Base-by-base conservation (phyloP, 2,329 filamentous ascomycete genomes). In the Aspergillus neotritici region DNA sequence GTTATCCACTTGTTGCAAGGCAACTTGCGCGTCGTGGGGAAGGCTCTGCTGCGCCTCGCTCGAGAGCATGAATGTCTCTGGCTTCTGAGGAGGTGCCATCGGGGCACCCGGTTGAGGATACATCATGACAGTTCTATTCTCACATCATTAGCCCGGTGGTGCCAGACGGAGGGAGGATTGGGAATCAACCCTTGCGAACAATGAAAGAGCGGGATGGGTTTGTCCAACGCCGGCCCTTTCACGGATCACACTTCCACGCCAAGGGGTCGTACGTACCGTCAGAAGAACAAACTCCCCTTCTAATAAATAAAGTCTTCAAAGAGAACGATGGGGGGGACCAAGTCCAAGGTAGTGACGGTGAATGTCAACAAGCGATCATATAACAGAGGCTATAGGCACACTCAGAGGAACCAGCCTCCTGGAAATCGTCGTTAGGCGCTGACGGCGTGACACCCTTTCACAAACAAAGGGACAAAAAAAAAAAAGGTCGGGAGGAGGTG, bases 61-160 rank as follows among this genome's bases (percentile, higher is more conserved):
- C 67, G 91, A 95, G 67, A 98, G 79, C 84, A 98, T 91, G 66
- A 98, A 98, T 32, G 93, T 97, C 77, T 98, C 93, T 56, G 93
- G 93, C 70, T 95, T 96, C 74, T 96, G 89, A 51, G 86, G 86
- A 62, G 87, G 84, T 59, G 87, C 86, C 87, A 96, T 95, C 57
- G 83, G 78, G 63, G 86, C 80, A 73, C 76, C 68, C 55, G 89
- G 85, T 73, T 88, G 84, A 55, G 84, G 79, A 72, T 88, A 91
- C 86, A 91, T 90, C 46, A 58, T 61, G 41, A 40, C 30, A 49
- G 16, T 36, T 35, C 17, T 17, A 50, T 55, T 37, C 17, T 39
- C 31, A 34, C 40, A 40, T 35, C 5, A 45, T 57, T 50, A 63
- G 57, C 36, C 44, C 38, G 44, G 39, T 47, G 41, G 48, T 45